Base-by-base conservation (phyloP, 805 yeast species). In the Candida adriatica region DNA sequence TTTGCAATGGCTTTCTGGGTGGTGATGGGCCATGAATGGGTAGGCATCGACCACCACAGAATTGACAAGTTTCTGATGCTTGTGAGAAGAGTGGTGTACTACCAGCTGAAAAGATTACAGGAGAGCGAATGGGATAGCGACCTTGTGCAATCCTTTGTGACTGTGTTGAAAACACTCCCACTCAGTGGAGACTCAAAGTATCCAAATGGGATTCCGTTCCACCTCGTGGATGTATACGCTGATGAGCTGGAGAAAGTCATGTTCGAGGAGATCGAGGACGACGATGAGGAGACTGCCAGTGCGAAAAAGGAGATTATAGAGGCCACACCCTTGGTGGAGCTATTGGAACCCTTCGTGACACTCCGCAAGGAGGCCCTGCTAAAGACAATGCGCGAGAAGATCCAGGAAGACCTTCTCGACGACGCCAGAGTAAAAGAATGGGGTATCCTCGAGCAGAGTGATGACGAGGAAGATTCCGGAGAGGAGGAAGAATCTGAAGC, bases 31-130 rank as follows among this genome's bases (percentile, higher is more conserved):
- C 66, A 75, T 35, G 95, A 92, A 56, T 92, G 97, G 97, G 68
- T 74, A 31, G 64, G 66, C 6, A 70, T 92, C 33, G 97, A 90
- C 58, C 79, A 81, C 35, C 67, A 66, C 73, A 75, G 98, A 61
- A 54, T 88, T 33, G 96, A 92, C 59, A 92, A 92, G 60, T 92
- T 70, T 58, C 74, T 83, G 46, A 59, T 88, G 59, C 62, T 92
- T 45, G 70, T 88, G 41, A 77, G 98, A 66, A 69, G 87, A 49
- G 81, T 77, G 6, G 57, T 85, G 16, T 72, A 75, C 41, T 79
- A 75, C 47, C 75, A 72, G 44, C 64, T 92, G 44, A 66, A 62
- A 43, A 70, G 76, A 43, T 59, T 88, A 22, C 54, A 63, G 30
- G 38, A 46, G 3, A 65, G 71, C 34, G 53, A 67, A 2, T 87